phyloP scores from a whole-genome alignment of 106 monocot species.

The Hemerocallis citrina region DNA sequence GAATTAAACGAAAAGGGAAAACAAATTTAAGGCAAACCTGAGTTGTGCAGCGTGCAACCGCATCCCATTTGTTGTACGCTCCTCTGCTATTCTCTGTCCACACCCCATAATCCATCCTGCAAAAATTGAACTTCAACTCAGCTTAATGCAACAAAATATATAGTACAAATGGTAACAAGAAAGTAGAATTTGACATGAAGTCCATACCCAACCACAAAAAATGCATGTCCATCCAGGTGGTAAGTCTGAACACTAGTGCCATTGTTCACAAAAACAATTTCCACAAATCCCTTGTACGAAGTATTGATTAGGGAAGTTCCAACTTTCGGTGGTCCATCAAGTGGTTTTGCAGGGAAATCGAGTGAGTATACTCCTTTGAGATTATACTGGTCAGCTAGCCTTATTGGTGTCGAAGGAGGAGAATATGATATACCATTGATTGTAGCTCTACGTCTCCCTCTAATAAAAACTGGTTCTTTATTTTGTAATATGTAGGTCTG shows the following conservation, averaged over 20 bases:
- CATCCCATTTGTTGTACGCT: conserved; percentile 36
- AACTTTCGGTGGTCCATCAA: conserved; percentile 11
- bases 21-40: conserved; percentile 12
- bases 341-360: conserved; percentile 38
- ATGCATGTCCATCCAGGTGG: conserved; percentile 70
- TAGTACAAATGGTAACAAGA: background rate
- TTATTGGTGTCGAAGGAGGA: conserved; percentile 35
- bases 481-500: conserved; percentile 28
- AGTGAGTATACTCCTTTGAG: conserved; percentile 37
- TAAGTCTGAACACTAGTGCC: conserved; percentile 51
- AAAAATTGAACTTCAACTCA: background rate
- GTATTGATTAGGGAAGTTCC: conserved; percentile 29
- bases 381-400: conserved; percentile 35
- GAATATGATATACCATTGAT: conserved; percentile 39
- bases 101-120: conserved; percentile 38
- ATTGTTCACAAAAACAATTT: conserved; percentile 74
- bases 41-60: conserved; percentile 37
- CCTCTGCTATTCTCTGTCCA: conserved; percentile 40
- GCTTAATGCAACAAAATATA: background rate
- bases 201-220: conserved; percentile 66
- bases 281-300: conserved; percentile 34
- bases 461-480: conserved; percentile 20
- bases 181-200: background rate
- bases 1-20: background rate
- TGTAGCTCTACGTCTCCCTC: conserved; percentile 25